Base-by-base conservation (phyloP, 2,329 filamentous ascomycete species). In the Ophiocordyceps camponoti-saundersi region DNA sequence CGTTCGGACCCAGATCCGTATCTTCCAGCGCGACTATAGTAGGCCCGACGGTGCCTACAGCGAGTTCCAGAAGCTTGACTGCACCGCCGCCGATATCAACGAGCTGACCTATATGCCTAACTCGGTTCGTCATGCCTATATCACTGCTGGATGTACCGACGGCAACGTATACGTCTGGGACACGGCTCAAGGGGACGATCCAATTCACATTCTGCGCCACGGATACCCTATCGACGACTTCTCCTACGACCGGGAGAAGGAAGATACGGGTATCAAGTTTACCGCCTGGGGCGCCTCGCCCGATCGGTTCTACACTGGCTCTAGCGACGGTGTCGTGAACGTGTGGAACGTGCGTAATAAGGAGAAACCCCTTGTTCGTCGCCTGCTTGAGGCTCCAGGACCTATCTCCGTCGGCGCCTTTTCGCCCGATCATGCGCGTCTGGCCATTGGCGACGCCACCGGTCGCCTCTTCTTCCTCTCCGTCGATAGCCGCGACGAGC, bases 111-210 rank as follows among this genome's bases (percentile, higher is more conserved):
- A 80, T 34, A 68, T 70, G 65, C 72, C 77, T 1, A 80, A 77
- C 51, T 73, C 72, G 46, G 46, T 53, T 1, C 44, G 55, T 0
- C 68, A 68, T 49, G 66, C 67, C 21, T 81, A 78, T 49, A 59
- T 80, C 16, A 76, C 77, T 1, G 78, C 77, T 0, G 73, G 71
- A 3, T 80, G 75, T 51, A 81, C 78, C 0, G 71, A 81, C 50
- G 75, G 77, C 16, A 72, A 68, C 10, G 72, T 74, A 0, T 81
- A 81, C 49, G 67, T 82, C 1, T 82, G 77, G 75, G 78, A 81
- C 50, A 76, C 76, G 1, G 67, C 70, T 0, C 65, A 62, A 12
- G 69, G 67, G n/a, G 74, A 79, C 51, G 60, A 64, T 36, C 71
- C 76, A 0, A 69, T 78, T 21, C 76, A 80, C 53, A 59, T 71